A percentile compares a stretch with the other conserved stretches of the same genome.
Evolutionary conservation across 805 yeast species (phyloP).

Genomic region (Blastobotrys attinorum): DNA sequence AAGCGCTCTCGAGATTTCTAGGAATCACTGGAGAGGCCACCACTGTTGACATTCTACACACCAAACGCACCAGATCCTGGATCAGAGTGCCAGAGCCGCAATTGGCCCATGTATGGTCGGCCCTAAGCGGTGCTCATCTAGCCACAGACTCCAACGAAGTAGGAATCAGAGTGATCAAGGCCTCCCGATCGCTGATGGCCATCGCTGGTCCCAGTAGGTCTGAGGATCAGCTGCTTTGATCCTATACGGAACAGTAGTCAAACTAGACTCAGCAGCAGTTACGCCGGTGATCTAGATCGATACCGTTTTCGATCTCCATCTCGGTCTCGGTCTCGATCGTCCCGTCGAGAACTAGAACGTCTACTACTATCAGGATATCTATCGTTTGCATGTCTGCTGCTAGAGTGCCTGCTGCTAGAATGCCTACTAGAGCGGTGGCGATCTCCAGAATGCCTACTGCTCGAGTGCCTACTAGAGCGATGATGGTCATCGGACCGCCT

Average conservation of each 20-base stretch:
- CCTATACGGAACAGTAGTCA: too few species aligned
- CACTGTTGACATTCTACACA: conserved; percentile 24
- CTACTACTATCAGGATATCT: conserved; percentile 8
- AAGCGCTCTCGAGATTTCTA: conserved; percentile 18
- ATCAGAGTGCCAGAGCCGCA: conserved; percentile 18
- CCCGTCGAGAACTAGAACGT: conserved; percentile 9
- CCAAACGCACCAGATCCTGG: conserved; percentile 12
- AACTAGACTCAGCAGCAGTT: too few species aligned
- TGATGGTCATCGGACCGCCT: not conserved
- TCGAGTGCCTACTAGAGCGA: conserved; percentile 4
- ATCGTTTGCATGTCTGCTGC: conserved; percentile 10
- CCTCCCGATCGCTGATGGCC: conserved; percentile 16
- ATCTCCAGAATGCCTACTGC: conserved; percentile 1
- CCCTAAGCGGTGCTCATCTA: conserved; percentile 16
- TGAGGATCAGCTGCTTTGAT: too few species aligned
- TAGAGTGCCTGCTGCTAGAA: not conserved
- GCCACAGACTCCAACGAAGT: conserved; percentile 7
- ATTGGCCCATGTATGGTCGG: conserved; percentile 14
- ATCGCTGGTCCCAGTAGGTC: conserved; percentile 15
- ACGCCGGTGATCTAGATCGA: too few species aligned
- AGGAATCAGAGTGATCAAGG: conserved; percentile 16
- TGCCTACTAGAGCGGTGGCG: conserved; percentile 9
- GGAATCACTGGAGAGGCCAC: conserved; percentile 27
- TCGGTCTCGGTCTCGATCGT: not conserved
- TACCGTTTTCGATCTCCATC: conserved; percentile 2